phyloP scores from a whole-genome alignment of 2,329 filamentous ascomycete species.

The Cryphonectria nitschkei region DNA sequence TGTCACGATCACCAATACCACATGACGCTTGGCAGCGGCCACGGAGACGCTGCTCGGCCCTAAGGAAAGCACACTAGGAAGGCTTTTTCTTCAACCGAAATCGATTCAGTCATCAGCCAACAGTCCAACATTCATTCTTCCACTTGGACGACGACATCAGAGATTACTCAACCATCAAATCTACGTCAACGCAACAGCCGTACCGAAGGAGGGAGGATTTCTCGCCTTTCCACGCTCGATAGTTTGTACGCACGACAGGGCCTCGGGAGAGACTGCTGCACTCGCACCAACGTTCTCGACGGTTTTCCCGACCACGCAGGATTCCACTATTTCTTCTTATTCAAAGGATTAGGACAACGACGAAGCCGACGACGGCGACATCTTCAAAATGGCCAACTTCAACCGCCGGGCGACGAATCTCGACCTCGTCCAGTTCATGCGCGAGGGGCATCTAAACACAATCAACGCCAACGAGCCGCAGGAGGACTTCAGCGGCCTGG shows the following conservation, averaged over 20 bases:
- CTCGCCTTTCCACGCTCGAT: not conserved
- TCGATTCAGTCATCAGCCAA: not conserved
- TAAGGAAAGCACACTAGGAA: constrained; percentile 26
- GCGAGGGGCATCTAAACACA: constrained; percentile 71
- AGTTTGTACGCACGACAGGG: not conserved
- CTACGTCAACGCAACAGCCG: not conserved
- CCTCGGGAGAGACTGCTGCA: not conserved
- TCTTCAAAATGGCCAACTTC: constrained; percentile 67
- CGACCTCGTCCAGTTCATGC: constrained; percentile 87
- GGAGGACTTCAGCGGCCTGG: constrained; percentile 62
- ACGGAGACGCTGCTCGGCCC: constrained; percentile 24
- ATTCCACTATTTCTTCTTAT: not conserved
- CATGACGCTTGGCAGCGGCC: constrained; percentile 18
- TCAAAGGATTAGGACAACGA: not conserved
- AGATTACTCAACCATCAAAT: not conserved
- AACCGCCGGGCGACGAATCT: constrained; percentile 83
- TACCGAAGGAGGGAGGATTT: not conserved
- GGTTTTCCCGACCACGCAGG: not conserved
- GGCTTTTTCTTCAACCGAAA: constrained; percentile 16
- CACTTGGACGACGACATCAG: not conserved
- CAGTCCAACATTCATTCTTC: constrained; percentile 1
- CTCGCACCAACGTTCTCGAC: not conserved
- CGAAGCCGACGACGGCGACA: constrained; percentile 2
- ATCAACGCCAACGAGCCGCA: constrained; percentile 63
- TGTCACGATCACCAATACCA: not conserved